phyloP scores from a whole-genome alignment of 169 alveolate species.

The Cryptosporidium sp. region DNA sequence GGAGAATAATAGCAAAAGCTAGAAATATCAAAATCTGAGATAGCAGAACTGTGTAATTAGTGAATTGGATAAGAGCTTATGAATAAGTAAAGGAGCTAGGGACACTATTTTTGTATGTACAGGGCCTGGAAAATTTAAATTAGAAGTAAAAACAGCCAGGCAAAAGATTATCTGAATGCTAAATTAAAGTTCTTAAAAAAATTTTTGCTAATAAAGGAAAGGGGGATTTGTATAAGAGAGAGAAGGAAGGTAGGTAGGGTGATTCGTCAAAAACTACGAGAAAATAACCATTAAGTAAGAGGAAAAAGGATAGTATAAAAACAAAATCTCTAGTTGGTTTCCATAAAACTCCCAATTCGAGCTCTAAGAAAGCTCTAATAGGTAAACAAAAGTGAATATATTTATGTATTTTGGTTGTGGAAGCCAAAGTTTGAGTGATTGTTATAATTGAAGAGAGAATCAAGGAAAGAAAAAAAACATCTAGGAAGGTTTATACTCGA shows the following conservation, averaged over 20 bases:
- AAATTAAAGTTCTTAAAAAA: slow-evolving; percentile 9
- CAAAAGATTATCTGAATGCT: slow-evolving; percentile 6
- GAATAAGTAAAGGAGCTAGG: slow-evolving; percentile 4
- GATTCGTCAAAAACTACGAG: not conserved
- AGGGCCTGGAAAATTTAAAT: not conserved
- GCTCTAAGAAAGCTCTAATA: not conserved
- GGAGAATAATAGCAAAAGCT: slow-evolving; percentile 9
- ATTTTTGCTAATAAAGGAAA: not conserved
- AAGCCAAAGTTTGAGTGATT: not conserved
- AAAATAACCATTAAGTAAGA: not conserved
- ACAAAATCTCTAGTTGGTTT: not conserved
- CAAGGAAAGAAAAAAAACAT: not conserved
- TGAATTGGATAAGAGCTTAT: not conserved
- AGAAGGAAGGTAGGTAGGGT: not conserved
- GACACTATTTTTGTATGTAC: not conserved
- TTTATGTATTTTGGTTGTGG: not conserved
- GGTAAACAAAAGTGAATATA: not conserved
- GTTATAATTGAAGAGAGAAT: not conserved
- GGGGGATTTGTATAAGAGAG: not conserved
- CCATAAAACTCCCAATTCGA: not conserved
- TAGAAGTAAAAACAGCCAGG: not conserved
- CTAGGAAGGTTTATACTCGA: not conserved
- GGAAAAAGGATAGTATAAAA: not conserved
- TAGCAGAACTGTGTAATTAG: slow-evolving; percentile 11
- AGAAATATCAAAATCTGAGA: slow-evolving; percentile 7